Evolutionary conservation across 176 grass and related monocot species (phyloP), one percentile per base, ranked within the genome.

Genomic region (Cocos nucifera): DNA sequence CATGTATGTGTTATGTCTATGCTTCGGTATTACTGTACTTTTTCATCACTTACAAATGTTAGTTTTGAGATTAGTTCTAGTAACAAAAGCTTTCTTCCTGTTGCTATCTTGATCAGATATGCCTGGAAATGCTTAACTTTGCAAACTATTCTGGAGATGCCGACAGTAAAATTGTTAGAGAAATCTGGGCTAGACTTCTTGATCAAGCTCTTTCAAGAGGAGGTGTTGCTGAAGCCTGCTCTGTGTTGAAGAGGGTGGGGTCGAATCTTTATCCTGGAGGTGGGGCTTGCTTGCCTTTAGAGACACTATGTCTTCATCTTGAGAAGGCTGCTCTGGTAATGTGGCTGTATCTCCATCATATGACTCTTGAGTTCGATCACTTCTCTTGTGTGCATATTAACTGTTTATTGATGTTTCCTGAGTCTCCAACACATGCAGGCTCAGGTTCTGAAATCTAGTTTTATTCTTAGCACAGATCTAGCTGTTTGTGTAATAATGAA

Each of bases 121-220:
- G 58, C 58, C 17, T 61, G 28, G 58, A 61, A 39, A 61, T 61
- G n/a, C 58, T 61, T 16, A 17, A 19, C 30, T 61, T 61, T 61
- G 26, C 58, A 28, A 35, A 32, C 17, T 15, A n/a, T 29, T 30
- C 24, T 35, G 58, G 25, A 5, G 58, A 35, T 32, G 24, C 58
- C 18, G 25, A 61, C 27, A 61, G 17, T 61, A 61, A 29, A n/a
- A 39, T 61, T 61, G 58, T 35, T 35, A 28, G 25, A 32, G 58
- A 61, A 39, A 61, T 16, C 6, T 61, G 58, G 58, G n/a, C 15
- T n/a, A 61, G 26, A 39, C 28, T 61, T 30, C 58, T 61, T 18
- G 58, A 61, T 35, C 58, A 61, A 61, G n/a, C 58, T 61, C 28
- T 61, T 32, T 27, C 58, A 39, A 61, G 58, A 39, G 58, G 58